Conservation (phyloP, 192 early-diverging fungal genomes). For the Dissophora ornata region DNA sequence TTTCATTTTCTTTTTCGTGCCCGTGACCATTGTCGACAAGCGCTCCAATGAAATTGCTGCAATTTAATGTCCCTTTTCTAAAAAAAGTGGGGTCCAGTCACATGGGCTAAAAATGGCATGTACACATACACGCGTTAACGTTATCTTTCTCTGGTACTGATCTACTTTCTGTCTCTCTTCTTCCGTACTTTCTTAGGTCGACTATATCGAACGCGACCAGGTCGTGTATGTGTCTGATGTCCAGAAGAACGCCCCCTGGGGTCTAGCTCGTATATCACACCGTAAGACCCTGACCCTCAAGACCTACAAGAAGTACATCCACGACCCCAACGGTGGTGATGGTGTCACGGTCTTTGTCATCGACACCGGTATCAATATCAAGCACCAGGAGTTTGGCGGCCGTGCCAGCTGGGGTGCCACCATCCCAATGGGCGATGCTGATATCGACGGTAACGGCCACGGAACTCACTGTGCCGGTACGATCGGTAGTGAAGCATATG, state of each 20-base stretch:
- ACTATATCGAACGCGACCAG: constrained; percentile 85
- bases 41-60: not conserved
- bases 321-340: constrained; percentile 77
- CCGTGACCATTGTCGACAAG: not conserved
- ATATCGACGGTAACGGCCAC: constrained; percentile 79
- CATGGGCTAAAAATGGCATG: no score
- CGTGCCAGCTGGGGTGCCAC: constrained; percentile 88
- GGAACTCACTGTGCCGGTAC: constrained; percentile 94
- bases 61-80: not conserved
- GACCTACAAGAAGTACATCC: constrained; percentile 76
- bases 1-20: constrained; percentile 1
- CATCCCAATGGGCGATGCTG: constrained; percentile 72
- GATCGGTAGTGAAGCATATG: constrained; percentile 84
- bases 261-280: constrained; percentile 85
- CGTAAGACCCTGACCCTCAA: constrained; percentile 69
- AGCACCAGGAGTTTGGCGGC: constrained; percentile 91
- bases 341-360: constrained; percentile 95
- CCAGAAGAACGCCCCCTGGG: constrained; percentile 87
- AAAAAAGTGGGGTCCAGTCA: not conserved
- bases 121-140: no score
- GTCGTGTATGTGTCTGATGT: constrained; percentile 74
- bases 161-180: constrained; percentile 3
- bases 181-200: constrained; percentile 63
- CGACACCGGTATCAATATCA: constrained; percentile 90
- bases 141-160: no score